A percentile compares a stretch with the other conserved stretches of the same genome.
phyloP scores from a whole-genome alignment of 2,329 filamentous ascomycete genomes.

The Pseudofabraea citricarpa region DNA sequence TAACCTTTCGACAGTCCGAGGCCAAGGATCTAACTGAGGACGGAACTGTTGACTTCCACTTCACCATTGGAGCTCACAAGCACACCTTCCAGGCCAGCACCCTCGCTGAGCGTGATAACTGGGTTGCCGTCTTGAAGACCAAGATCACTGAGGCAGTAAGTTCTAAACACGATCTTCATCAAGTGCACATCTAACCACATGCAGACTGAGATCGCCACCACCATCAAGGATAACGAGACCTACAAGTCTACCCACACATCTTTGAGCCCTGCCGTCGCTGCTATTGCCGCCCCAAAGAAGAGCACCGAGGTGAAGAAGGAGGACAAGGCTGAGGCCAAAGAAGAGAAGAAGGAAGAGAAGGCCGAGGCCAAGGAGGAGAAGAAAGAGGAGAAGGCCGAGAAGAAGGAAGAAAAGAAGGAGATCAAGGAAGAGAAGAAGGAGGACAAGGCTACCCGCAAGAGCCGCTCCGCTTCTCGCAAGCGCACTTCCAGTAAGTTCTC shows the following conservation, averaged over 20 bases:
- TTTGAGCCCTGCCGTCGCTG: constrained; percentile 36
- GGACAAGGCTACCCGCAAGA: constrained; percentile 56
- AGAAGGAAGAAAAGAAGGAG: constrained; percentile 42
- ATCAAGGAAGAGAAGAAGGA: constrained; percentile 38
- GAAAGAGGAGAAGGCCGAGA: constrained; percentile 41
- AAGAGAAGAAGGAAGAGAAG: constrained; percentile 27
- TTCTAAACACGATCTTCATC: too few relatives aligned
- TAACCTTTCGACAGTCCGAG: constrained; percentile 43
- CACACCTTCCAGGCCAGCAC: constrained; percentile 84
- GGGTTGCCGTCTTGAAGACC: constrained; percentile 78
- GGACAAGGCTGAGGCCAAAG: constrained; percentile 39
- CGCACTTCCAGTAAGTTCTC: constrained; percentile 31
- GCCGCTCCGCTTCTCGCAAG: constrained; percentile 61
- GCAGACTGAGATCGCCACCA: constrained; percentile 57
- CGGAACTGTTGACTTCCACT: constrained; percentile 75
- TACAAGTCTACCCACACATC: constrained; percentile 63
- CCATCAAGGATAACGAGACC: constrained; percentile 70
- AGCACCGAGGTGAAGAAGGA: constrained; percentile 33
- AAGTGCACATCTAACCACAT: too few relatives aligned
- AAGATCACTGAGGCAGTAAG: constrained; percentile 77
- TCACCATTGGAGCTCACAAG: constrained; percentile 84
- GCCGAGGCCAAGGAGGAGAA: constrained; percentile 25
- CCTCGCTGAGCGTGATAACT: constrained; percentile 80
- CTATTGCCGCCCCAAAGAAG: constrained; percentile 27
- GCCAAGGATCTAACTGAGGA: constrained; percentile 65